Base-by-base conservation (phyloP, 2,329 filamentous ascomycete genomes). In the Cercospora zeae-maydis region DNA sequence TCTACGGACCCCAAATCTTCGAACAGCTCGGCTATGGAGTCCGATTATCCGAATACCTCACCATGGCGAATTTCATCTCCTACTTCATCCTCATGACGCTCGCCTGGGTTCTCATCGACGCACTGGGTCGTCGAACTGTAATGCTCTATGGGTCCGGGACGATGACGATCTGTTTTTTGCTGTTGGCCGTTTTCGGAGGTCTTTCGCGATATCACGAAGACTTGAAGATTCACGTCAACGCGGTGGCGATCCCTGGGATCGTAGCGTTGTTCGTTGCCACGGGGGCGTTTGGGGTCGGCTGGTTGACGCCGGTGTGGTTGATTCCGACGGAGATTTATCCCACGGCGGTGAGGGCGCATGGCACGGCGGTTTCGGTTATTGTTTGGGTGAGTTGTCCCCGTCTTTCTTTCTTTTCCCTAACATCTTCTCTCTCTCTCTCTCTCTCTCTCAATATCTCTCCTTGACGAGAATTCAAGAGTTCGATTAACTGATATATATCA, bases 1-100 rank as follows among this genome's bases (percentile, higher is more conserved):
- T 87, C 2, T 87, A 87, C 62, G 85, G 85, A 0, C 84, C 84
- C 2, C 85, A 87, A 66, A 87, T 87, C 58, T 87, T 87, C 71
- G 80, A 85, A 66, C 80, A 87, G 9, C 80, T 87, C 3, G 84
- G 84, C 14, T 85, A 87, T 70, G 72, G 74, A 16, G 79, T 81
- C 36, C 75, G 74, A 3, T 75, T 74, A 14, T 80, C 84, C 1
- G 84, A 88, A 71, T 83, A 81, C 64, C 74, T 86, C 13, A 87
- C 84, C 0, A 78, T 86, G 51, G 83, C 78, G 30, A 88, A 88
- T 74, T 87, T 86, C 74, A 74, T 84, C 42, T 84, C 81, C 16
- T 87, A 88, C 73, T 83, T 86, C 69, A 66, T 82, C 54, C 80
- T 85, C 66, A 87, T 87, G 85, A 86, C 84, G 0, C 72, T 84